A percentile compares a stretch with the other conserved stretches of the same genome.
Evolutionary conservation across 768 basidiomycete species (phyloP).

Genomic region (Artomyces pyxidatus): DNA sequence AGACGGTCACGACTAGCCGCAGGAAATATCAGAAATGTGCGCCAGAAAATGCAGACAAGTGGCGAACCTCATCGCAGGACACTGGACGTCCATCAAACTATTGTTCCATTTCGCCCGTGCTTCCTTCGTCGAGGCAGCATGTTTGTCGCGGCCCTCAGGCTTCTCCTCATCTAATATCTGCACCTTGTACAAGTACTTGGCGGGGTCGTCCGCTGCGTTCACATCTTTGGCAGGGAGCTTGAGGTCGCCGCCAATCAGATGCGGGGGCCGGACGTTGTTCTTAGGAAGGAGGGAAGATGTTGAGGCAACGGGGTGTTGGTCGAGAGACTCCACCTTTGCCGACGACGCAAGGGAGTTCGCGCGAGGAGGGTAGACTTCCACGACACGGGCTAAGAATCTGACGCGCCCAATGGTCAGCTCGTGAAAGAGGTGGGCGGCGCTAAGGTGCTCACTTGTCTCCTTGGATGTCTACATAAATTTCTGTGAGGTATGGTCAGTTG

Average conservation of each 20-base stretch:
- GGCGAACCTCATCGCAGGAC: constrained; percentile 68
- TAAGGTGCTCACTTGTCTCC: constrained; percentile 70
- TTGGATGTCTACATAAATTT: constrained; percentile 77
- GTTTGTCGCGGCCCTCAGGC: constrained; percentile 54
- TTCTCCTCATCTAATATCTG: constrained; percentile 72
- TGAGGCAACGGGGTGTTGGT: constrained; percentile 21
- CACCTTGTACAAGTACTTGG: constrained; percentile 80
- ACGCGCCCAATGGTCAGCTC: background rate
- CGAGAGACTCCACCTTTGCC: constrained; percentile 8
- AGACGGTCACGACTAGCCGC: constrained; percentile 79
- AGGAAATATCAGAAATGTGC: constrained; percentile 2
- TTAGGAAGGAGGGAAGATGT: constrained; percentile 29
- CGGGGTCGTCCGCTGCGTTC: constrained; percentile 65
- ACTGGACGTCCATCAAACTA: constrained; percentile 77
- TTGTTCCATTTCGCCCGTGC: constrained; percentile 60
- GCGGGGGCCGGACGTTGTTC: constrained; percentile 39
- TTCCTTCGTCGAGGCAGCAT: constrained; percentile 44
- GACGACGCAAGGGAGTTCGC: constrained; percentile 6
- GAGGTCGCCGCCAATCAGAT: constrained; percentile 74
- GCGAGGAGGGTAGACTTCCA: constrained; percentile 64
- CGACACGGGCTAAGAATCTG: constrained; percentile 78
- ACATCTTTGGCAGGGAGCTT: constrained; percentile 67
- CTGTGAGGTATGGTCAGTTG: constrained; percentile 32
- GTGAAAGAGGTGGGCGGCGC: constrained; percentile 9
- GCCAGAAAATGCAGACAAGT: constrained; percentile 1